Base-by-base conservation (phyloP, 371 early-diverging fungal genomes). In the Phascolomyces articulosus region DNA sequence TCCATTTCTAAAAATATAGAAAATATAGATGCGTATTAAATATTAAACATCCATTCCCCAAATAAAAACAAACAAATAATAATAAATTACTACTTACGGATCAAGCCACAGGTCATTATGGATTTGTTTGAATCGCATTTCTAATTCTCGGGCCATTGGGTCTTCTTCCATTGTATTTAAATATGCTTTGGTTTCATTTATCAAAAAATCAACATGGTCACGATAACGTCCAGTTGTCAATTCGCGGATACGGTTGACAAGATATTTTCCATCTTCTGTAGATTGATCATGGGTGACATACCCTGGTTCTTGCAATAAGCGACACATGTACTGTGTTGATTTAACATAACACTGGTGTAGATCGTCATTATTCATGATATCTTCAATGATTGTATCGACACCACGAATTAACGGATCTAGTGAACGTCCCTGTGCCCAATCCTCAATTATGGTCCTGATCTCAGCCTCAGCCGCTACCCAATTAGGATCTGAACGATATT, bases 401-500 rank as follows among this genome's bases (percentile, higher is more conserved):
- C 64, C 61, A 3, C 57, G 53, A 15, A 85, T 72, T 28, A 85
- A 63, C 6, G 74, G 75, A 64, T 85, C 84, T 29, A 85, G 59
- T 10, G 74, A 63, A 9, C 72, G 51, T 0, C 81, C 85, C 68
- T 85, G 85, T 16, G 84, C 84, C 85, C 85, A 85, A 23, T 74
- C 77, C 65, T 85, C 82, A n/a, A 83, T 64, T 13, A 85, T 76
- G 16, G 82, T 64, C 68, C 82, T 82, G 60, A 79, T 66, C 64
- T 85, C 85, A 4, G 66, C 20, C 26, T 72, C 71, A 11, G 84
- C 78, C 15, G 70, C 60, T 27, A 65, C 59, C 55, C 73, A 71
- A 47, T 73, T 72, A 13, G 72, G 61, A 40, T 78, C 73, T 40
- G 69, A 64, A 15, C 68, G 58, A 40, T 58, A 55, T 16, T 66